Conservation (phyloP, 2,329 filamentous ascomycete species). For the Xylaria digitata region DNA sequence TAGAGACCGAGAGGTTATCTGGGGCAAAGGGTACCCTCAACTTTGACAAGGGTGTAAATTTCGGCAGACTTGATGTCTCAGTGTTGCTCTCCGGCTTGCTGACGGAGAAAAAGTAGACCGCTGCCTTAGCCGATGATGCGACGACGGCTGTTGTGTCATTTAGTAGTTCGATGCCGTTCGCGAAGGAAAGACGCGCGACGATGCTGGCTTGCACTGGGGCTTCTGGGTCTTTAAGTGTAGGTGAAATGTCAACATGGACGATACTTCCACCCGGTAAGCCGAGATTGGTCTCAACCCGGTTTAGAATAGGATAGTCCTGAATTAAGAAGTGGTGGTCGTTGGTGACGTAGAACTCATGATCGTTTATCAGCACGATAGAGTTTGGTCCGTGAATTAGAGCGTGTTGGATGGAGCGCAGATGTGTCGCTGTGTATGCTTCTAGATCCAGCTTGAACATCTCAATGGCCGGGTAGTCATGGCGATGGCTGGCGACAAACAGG, state of each 20-base stretch:
- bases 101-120: conserved; percentile 50
- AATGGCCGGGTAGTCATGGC: conserved; percentile 50
- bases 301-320: conserved; percentile 43
- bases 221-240: conserved; percentile 34
- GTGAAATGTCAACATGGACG: conserved; percentile 51
- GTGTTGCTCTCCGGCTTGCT: conserved; percentile 7
- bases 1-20: conserved; percentile 54
- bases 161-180: conserved; percentile 57
- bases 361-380: conserved; percentile 51
- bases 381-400: conserved; percentile 55
- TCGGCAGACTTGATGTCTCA: conserved; percentile 15
- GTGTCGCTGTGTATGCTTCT: conserved; percentile 49
- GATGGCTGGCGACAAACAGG: conserved; percentile 55
- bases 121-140: conserved; percentile 49
- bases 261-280: conserved; percentile 50
- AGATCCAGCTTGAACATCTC: conserved; percentile 56
- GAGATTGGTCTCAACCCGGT: conserved; percentile 52
- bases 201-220: conserved; percentile 41
- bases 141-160: conserved; percentile 55
- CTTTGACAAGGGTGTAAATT: conserved; percentile 33
- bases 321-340: conserved; percentile 55
- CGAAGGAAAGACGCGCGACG: conserved; percentile 53
- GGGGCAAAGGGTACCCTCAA: conserved; percentile 53
- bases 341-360: conserved; percentile 55
- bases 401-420: conserved; percentile 53